Conservation (phyloP, 208 protist genomes). For the Plasmodiophora brassicae region DNA sequence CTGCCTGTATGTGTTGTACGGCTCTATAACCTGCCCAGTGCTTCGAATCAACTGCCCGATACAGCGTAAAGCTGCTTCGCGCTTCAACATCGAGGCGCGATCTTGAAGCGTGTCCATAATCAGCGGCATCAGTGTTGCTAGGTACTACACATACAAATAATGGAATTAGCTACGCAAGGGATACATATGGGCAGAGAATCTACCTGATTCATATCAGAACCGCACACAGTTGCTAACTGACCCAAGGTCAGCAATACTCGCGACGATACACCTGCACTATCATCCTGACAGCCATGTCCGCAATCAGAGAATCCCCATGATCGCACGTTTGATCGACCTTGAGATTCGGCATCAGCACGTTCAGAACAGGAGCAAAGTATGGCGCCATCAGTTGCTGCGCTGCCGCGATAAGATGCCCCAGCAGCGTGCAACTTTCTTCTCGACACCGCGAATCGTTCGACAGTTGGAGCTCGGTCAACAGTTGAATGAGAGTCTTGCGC, state of each 20-base stretch:
- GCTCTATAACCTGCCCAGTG: slow-evolving; percentile 56
- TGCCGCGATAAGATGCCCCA: slow-evolving; percentile 65
- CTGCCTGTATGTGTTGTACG: slow-evolving; percentile 67
- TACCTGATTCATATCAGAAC: not conserved
- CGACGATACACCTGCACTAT: not conserved
- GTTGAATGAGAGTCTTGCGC: slow-evolving; percentile 72
- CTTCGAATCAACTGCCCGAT: slow-evolving; percentile 62
- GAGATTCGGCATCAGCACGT: slow-evolving; percentile 54
- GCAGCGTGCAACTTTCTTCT: slow-evolving; percentile 67
- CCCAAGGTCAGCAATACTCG: not conserved
- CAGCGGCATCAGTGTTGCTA: slow-evolving; percentile 35
- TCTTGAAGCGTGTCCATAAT: slow-evolving; percentile 58
- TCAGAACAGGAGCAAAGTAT: slow-evolving; percentile 68
- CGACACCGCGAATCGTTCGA: slow-evolving; percentile 55
- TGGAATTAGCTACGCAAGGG: slow-evolving; percentile 29
- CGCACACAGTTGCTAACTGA: not conserved
- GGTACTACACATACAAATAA: not conserved
- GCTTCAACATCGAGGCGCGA: slow-evolving; percentile 60
- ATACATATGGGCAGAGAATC: not conserved
- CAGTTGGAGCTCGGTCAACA: slow-evolving; percentile 67
- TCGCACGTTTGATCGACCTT: not conserved
- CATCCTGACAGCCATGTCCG: not conserved
- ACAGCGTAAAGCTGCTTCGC: slow-evolving; percentile 62
- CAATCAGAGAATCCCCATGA: not conserved
- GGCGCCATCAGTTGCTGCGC: slow-evolving; percentile 65